Evolutionary conservation across 2,329 filamentous ascomycete species (phyloP).

Genomic region (Colletotrichum gloeosporioides): DNA sequence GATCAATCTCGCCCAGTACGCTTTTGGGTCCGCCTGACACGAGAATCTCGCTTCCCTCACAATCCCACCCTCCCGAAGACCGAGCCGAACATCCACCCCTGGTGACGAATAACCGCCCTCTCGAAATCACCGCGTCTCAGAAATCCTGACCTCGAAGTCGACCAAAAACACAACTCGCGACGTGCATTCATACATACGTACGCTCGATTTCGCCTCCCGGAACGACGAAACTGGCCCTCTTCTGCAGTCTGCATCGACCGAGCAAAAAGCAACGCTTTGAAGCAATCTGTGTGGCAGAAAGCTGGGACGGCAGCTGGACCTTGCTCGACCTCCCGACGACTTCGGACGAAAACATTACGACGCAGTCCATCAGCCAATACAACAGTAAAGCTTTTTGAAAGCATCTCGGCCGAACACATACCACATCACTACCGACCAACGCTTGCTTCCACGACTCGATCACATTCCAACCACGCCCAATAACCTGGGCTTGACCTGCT

Average conservation of each 20-base stretch:
- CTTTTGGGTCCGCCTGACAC: not conserved
- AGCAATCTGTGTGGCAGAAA: constrained; percentile 1
- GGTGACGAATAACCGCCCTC: not conserved
- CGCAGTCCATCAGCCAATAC: not conserved
- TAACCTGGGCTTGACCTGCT: not conserved
- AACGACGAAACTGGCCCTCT: not conserved
- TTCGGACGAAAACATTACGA: constrained; percentile 7
- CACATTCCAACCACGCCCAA: not conserved
- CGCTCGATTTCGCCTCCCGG: not conserved
- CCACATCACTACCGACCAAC: not conserved
- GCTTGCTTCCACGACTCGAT: no score
- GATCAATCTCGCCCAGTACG: not conserved
- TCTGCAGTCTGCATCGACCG: not conserved
- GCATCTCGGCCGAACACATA: not conserved
- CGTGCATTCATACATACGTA: not conserved
- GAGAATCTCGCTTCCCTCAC: constrained; percentile 9
- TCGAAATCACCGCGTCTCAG: not conserved
- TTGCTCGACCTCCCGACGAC: not conserved
- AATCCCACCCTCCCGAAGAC: not conserved
- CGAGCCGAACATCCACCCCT: not conserved
- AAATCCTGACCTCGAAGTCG: not conserved
- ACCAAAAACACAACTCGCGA: not conserved
- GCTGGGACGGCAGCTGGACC: constrained; percentile 18
- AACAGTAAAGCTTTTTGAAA: not conserved
- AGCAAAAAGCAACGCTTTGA: not conserved